Evolutionary conservation across 345 rosid species (phyloP).

Genomic region (Eucalyptus marginata): DNA sequence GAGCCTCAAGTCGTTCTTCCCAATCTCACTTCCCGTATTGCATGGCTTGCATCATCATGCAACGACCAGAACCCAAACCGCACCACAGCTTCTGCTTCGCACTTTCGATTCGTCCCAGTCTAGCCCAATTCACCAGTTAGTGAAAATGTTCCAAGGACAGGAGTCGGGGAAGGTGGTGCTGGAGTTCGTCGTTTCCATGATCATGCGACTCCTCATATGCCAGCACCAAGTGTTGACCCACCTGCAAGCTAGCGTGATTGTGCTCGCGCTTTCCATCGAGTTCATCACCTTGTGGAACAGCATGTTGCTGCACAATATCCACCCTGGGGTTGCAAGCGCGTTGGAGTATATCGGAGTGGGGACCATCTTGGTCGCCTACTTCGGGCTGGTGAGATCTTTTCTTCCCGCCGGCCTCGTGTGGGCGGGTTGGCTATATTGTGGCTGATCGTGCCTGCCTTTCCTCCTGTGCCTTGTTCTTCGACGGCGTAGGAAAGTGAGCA

Average conservation of each 20-base stretch:
- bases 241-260: not conserved
- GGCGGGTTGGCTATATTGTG: not conserved
- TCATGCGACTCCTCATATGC: not conserved
- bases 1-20: not conserved
- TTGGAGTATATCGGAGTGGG: not conserved
- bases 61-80: not conserved
- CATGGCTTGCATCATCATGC: not conserved
- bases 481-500: not conserved
- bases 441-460: not conserved
- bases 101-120: too few relatives aligned
- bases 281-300: not conserved
- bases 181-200: not conserved
- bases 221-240: not conserved
- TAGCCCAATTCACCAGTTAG: not conserved
- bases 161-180: not conserved
- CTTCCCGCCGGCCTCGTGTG: not conserved
- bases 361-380: not conserved
- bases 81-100: not conserved
- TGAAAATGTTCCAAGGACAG: not conserved
- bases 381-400: not conserved
- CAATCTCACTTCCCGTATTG: not conserved
- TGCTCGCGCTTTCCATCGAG: accelerated
- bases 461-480: not conserved
- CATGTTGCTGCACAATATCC: not conserved
- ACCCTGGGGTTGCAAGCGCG: not conserved